phyloP scores from a whole-genome alignment of 148 eudicot genomes.

The Camellia japonica region DNA sequence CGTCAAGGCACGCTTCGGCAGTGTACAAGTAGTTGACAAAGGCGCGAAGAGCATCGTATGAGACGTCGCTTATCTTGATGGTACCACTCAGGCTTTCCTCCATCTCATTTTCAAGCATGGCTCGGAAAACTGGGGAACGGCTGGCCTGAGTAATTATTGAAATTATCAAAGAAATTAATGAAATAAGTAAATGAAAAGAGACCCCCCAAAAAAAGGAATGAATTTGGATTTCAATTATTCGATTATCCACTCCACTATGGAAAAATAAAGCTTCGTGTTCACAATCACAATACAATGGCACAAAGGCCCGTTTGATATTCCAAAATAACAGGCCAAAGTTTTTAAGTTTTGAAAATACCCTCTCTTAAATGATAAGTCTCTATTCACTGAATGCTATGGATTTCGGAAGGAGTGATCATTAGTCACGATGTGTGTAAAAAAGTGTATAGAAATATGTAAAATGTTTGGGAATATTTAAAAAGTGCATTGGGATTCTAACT shows the following conservation, averaged over 20 bases:
- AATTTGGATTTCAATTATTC: not conserved
- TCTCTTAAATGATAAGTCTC: not conserved
- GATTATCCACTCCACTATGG: too few species aligned
- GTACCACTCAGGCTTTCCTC: constrained; percentile 84
- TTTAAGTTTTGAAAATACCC: not conserved
- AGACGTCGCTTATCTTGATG: constrained; percentile 71
- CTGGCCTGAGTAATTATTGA: constrained; percentile 43
- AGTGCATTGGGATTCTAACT: too few species aligned
- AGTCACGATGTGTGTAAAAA: too few species aligned
- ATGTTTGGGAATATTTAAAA: too few species aligned
- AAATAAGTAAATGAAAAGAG: not conserved
- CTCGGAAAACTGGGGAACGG: constrained; percentile 87
- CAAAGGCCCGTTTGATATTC: not conserved
- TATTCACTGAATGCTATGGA: not conserved
- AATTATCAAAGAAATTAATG: constrained; percentile 5
- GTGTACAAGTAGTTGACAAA: constrained; percentile 81
- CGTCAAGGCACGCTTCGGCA: constrained; percentile 77
- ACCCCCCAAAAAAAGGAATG: not conserved
- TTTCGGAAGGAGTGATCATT: not conserved
- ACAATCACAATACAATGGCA: constrained; percentile 2
- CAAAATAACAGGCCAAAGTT: not conserved
- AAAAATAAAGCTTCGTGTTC: not conserved
- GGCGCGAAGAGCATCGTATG: constrained; percentile 66
- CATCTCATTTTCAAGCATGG: constrained; percentile 89
- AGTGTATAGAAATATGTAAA: too few species aligned